Conservation (phyloP, 129 eudicot species). For the Silybum marianum region DNA sequence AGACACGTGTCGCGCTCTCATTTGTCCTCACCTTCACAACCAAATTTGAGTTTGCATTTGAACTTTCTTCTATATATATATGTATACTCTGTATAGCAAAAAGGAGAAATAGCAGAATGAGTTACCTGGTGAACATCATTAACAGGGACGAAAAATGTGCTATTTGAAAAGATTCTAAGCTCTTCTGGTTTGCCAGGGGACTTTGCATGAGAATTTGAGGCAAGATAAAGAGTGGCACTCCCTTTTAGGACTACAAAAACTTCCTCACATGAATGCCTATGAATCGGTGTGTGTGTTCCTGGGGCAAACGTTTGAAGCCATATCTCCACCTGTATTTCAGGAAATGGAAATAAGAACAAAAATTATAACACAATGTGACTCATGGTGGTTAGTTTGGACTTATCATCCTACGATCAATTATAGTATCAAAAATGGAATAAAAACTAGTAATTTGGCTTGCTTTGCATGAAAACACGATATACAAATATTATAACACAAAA, state of each 20-base stretch:
- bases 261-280: slow-evolving; percentile 92
- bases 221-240: slow-evolving; percentile 77
- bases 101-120: not conserved
- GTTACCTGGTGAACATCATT: slow-evolving; percentile 96
- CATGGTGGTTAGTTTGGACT: not conserved
- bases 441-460: not conserved
- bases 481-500: not conserved
- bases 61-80: too few relatives aligned
- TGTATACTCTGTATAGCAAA: not conserved
- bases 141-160: slow-evolving; percentile 79
- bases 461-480: not conserved
- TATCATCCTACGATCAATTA: not conserved
- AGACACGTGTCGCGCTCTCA: too few relatives aligned
- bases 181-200: slow-evolving; percentile 77
- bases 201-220: slow-evolving; percentile 58
- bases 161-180: slow-evolving; percentile 59
- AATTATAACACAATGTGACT: not conserved
- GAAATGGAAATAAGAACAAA: not conserved
- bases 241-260: slow-evolving; percentile 86
- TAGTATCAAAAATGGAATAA: not conserved
- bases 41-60: too few relatives aligned
- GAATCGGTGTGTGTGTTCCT: slow-evolving; percentile 81
- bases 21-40: not conserved
- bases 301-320: slow-evolving; percentile 90
- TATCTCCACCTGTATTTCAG: slow-evolving; percentile 60